Evolutionary conservation across 1,139 yeast genomes (phyloP).

Genomic region (Protomyces lactucae-debilis): DNA sequence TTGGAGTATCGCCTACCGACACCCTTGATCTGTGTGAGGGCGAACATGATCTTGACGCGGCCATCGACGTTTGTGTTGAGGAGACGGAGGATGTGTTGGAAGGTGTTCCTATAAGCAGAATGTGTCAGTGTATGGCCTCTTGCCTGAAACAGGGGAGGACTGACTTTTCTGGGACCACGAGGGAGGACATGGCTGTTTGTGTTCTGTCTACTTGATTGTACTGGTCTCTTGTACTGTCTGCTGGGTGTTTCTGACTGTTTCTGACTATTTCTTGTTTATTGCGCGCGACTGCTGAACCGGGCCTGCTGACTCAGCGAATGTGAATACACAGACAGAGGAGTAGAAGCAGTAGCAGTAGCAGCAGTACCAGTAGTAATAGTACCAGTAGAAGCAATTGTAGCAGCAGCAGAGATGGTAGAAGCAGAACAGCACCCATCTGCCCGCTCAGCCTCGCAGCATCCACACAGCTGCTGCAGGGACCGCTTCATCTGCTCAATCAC

Average conservation of each 20-base stretch:
- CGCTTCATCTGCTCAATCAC: constrained; percentile 1
- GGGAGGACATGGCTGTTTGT: constrained; percentile 26
- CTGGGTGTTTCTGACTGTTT: not conserved
- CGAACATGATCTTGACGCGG: constrained; percentile 99
- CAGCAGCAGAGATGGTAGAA: no score
- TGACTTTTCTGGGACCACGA: constrained; percentile 31
- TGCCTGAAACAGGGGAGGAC: constrained; percentile 5
- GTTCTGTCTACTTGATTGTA: not conserved
- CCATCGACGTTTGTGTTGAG: constrained; percentile 99
- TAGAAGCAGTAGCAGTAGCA: no score
- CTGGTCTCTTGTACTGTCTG: not conserved
- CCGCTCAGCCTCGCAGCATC: not conserved
- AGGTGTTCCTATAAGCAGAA: not conserved
- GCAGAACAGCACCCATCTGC: not conserved
- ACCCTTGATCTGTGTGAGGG: constrained; percentile 97
- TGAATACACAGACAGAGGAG: no score
- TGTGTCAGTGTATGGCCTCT: constrained; percentile 9
- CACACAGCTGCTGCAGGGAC: not conserved
- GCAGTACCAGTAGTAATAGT: no score
- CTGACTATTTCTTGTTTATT: not conserved
- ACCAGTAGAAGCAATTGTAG: no score
- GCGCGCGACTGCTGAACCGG: not conserved
- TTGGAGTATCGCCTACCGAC: constrained; percentile 99
- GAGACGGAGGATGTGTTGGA: constrained; percentile 99
- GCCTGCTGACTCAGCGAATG: no score